phyloP scores from a whole-genome alignment of 225 moss, liverwort and hornwort species.

The Marchantia paleacea region DNA sequence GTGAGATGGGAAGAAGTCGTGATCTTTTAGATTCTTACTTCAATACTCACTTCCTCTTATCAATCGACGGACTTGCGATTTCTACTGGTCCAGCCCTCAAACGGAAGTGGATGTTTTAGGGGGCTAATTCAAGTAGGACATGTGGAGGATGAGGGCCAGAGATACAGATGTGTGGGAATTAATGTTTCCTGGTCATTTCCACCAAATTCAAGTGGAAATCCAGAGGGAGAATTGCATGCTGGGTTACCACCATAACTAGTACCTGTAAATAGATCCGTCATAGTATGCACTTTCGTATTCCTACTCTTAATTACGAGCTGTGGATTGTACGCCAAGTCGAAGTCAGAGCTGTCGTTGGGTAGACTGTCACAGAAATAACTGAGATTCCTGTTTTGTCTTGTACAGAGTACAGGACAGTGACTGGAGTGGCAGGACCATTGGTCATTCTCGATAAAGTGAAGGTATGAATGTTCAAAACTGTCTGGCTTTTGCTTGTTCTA shows the following conservation, averaged over 20 bases:
- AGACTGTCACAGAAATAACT: neutral
- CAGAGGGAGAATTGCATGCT: neutral
- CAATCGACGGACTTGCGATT: neutral
- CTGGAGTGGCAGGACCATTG: conserved; percentile 51
- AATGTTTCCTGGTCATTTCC: neutral
- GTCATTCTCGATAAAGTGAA: conserved; percentile 56
- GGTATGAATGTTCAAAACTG: conserved; percentile 23
- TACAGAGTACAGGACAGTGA: conserved; percentile 54
- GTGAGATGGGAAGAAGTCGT: neutral
- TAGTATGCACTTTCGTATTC: neutral
- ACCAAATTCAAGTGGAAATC: neutral
- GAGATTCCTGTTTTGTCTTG: neutral
- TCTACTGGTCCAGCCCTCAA: too few relatives aligned
- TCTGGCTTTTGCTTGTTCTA: neutral
- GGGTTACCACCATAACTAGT: neutral
- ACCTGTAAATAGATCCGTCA: neutral
- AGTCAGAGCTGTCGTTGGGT: neutral
- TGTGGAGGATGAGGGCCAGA: neutral
- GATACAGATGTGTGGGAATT: neutral
- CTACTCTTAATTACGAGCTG: neutral
- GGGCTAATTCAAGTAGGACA: neutral
- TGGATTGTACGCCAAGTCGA: neutral
- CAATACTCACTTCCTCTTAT: neutral
- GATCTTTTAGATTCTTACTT: neutral
- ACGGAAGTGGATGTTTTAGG: neutral